Evolutionary conservation across 2,329 filamentous ascomycete genomes (phyloP).

Genomic region (Cercospora sp.): DNA sequence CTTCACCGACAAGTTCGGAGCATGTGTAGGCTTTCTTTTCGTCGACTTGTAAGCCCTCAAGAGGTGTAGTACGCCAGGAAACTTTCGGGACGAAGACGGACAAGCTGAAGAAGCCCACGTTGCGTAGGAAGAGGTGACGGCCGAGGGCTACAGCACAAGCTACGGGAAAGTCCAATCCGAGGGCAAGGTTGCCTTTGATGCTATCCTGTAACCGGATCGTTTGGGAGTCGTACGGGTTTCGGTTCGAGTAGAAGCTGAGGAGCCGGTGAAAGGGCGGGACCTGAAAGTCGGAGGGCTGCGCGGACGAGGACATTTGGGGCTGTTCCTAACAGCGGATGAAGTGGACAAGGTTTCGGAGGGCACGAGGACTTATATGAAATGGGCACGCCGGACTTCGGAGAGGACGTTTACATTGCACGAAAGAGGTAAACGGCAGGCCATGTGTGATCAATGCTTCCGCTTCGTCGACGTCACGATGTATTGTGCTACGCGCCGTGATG

Average conservation of each 20-base stretch:
- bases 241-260: conserved; percentile 40
- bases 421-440: conserved; percentile 8
- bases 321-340: background rate
- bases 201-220: conserved; percentile 41
- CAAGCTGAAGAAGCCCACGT: conserved; percentile 37
- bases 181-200: conserved; percentile 38
- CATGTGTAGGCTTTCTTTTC: conserved; percentile 35
- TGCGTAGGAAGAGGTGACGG: conserved; percentile 38
- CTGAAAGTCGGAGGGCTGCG: conserved; percentile 3
- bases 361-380: background rate
- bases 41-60: conserved; percentile 37
- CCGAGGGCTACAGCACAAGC: conserved; percentile 38
- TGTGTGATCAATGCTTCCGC: conserved; percentile 10
- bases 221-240: conserved; percentile 32
- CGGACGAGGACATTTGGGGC: background rate
- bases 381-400: background rate
- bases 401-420: conserved; percentile 3
- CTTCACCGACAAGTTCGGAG: conserved; percentile 32
- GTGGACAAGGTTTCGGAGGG: background rate
- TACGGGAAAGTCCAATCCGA: conserved; percentile 42
- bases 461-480: conserved; percentile 12
- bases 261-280: conserved; percentile 40
- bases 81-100: conserved; percentile 40
- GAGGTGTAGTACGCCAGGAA: conserved; percentile 30
- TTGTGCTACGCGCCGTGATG: conserved; percentile 4